Evolutionary conservation across 495 filamentous ascomycete species (phyloP).

Genomic region (Chaetomium cochliodes): DNA sequence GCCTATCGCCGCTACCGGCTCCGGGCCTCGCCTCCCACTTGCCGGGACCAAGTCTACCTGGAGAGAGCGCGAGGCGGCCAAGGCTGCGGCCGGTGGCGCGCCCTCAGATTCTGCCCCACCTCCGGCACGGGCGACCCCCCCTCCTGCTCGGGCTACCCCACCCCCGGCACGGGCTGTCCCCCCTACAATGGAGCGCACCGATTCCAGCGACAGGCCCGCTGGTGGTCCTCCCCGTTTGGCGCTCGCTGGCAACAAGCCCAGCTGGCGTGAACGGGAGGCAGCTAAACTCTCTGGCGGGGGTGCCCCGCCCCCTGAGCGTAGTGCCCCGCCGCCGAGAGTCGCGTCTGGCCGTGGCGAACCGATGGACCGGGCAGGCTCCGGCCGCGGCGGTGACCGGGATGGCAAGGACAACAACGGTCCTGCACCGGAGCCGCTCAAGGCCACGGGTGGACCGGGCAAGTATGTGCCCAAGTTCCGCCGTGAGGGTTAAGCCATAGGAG

Average conservation of each 20-base stretch:
- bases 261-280: slow-evolving; percentile 85
- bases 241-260: slow-evolving; percentile 61
- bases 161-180: slow-evolving; percentile 31
- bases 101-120: slow-evolving; percentile 23
- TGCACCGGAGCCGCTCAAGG: slow-evolving; percentile 42
- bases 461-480: slow-evolving; percentile 45
- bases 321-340: slow-evolving; percentile 28
- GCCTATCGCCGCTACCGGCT: slow-evolving; percentile 34
- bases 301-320: slow-evolving; percentile 26
- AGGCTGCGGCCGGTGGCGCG: slow-evolving; percentile 22
- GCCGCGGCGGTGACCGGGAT: slow-evolving; percentile 31
- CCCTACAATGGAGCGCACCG: slow-evolving; percentile 46
- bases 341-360: slow-evolving; percentile 33
- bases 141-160: too few species aligned
- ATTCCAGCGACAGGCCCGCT: slow-evolving; percentile 54
- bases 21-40: slow-evolving; percentile 33
- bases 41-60: slow-evolving; percentile 41
- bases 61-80: slow-evolving; percentile 47
- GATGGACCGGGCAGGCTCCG: slow-evolving; percentile 35
- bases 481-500: slow-evolving; percentile 24
- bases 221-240: slow-evolving; percentile 64
- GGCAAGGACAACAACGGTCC: slow-evolving; percentile 23
- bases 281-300: slow-evolving; percentile 47
- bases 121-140: slow-evolving; percentile 30
- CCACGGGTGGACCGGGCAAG: slow-evolving; percentile 47